A percentile compares a stretch with the other conserved stretches of the same genome.
phyloP scores from a whole-genome alignment of 2,329 filamentous ascomycete genomes.

The Trichoderma gracile region DNA sequence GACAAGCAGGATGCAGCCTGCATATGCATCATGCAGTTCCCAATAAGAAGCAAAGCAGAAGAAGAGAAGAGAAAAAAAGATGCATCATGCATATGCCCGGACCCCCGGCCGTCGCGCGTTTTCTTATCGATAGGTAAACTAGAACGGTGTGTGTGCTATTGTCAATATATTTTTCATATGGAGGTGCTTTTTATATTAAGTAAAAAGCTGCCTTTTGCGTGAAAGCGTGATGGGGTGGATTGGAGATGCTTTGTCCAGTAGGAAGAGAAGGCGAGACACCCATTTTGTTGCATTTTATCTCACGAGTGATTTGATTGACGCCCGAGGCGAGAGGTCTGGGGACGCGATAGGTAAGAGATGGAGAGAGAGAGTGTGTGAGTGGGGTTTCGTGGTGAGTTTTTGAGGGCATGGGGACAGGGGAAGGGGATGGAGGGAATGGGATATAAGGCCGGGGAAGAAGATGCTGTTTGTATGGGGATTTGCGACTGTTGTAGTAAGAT shows the following conservation, averaged over 20 bases:
- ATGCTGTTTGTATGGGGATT: not conserved
- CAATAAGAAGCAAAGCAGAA: no score
- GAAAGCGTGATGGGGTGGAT: not conserved
- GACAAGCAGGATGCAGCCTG: slow-evolving; percentile 19
- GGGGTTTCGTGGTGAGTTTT: not conserved
- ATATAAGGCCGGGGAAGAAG: not conserved
- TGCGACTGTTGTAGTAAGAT: no score
- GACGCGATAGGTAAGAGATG: not conserved
- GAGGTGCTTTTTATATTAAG: no score
- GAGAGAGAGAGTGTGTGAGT: slow-evolving; percentile 3
- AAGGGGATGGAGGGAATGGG: not conserved
- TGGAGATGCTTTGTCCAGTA: slow-evolving; percentile 9
- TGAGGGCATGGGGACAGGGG: slow-evolving; percentile 5
- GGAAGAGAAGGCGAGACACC: not conserved
- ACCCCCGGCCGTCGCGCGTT: not conserved
- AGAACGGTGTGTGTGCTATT: not conserved
- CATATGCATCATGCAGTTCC: slow-evolving; percentile 18
- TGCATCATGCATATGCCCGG: slow-evolving; percentile 4
- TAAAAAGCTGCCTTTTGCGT: slow-evolving; percentile 16
- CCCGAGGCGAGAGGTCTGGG: not conserved
- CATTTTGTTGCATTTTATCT: not conserved
- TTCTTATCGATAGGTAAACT: slow-evolving; percentile 25
- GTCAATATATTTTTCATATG: not conserved
- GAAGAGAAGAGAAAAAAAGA: not conserved
- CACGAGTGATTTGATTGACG: not conserved